Evolutionary conservation across 1,139 yeast species (phyloP), one percentile per base, ranked within the genome.

Genomic region (Yamadazyma aaseri): DNA sequence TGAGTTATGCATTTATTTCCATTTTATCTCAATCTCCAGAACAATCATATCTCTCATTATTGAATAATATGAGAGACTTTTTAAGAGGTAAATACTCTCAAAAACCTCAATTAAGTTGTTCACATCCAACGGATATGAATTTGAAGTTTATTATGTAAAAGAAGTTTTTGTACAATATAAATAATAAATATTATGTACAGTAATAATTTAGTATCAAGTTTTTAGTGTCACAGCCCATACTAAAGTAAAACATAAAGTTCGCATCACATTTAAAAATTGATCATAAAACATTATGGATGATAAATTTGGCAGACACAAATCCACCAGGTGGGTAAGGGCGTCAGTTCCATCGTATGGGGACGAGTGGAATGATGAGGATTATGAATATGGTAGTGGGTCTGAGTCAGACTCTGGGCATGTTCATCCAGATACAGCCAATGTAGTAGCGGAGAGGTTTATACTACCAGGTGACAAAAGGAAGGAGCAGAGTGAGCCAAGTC

Each of bases 1-100:
- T 90, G 95, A 84, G 95, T 32, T 87, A 83, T 72, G 85, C 97
- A 1, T 89, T 90, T 53, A 76, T 87, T 40, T 72, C 75, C 42
- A 94, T 85, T 16, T 65, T 90, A 67, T 56, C 70, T 22, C 70
- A 71, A 38, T 74, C 77, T 51, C 86, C 90, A 4, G 73, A 79
- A 49, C 96, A 89, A 63, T 71, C 84, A 20, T 90, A 84, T 55
- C 58, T 87, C 48, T 76, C 90, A 10, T 68, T 90, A 48, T 70
- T 90, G 58, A 87, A 87, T 59, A 81, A 82, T 47, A 83, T 87
- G 82, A 75, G 97, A 56, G 58, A 69, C 16, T 76, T 82, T 35
- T 71, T 90, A 66, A 58, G 67, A 26, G 73, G 74, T 3, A 84
- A 84, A 56, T 89, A 86, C 58, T 65, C 86, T 14, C 97, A 89